Evolutionary conservation across 345 rosid genomes (phyloP).

Genomic region (Erysimum cheiranthoides): DNA sequence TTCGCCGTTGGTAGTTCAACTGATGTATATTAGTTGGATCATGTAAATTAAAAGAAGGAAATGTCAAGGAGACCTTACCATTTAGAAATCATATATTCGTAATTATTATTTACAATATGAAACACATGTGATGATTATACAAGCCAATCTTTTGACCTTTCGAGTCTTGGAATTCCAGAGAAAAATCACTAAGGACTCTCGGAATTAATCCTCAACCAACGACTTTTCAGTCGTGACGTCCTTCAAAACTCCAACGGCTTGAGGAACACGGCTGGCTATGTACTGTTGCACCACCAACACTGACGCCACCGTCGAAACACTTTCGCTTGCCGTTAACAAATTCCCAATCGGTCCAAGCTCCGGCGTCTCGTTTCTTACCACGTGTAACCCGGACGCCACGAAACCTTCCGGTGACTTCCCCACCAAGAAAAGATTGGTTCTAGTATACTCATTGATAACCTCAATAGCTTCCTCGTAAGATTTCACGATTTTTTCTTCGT

Average conservation of each 20-base stretch:
- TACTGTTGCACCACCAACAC: conserved; percentile 65
- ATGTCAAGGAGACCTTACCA: not conserved
- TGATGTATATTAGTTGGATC: not conserved
- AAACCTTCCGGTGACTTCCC: conserved; percentile 59
- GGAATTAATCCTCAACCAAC: conserved; percentile 17
- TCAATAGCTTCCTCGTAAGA: conserved; percentile 48
- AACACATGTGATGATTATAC: conserved; percentile 12
- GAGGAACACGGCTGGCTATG: conserved; percentile 12
- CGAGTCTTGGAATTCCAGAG: not conserved
- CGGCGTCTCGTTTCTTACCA: conserved; percentile 36
- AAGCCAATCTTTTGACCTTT: not conserved
- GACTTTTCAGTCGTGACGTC: conserved; percentile 23
- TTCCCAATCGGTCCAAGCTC: conserved; percentile 46
- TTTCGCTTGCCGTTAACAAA: conserved; percentile 51
- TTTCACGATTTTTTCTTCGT: conserved; percentile 53
- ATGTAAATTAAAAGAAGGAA: no score
- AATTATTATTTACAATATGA: conserved; percentile 19
- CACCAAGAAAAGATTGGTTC: conserved; percentile 61
- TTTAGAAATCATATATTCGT: not conserved
- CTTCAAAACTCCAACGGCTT: not conserved
- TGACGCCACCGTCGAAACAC: conserved; percentile 54
- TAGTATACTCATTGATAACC: conserved; percentile 40
- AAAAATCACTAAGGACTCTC: conserved; percentile 22
- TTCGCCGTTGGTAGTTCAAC: not conserved
- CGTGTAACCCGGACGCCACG: conserved; percentile 47